A percentile compares a stretch with the other conserved stretches of the same genome.
Conservation (phyloP, 805 yeast species). For the Saturnispora gosingensis region DNA sequence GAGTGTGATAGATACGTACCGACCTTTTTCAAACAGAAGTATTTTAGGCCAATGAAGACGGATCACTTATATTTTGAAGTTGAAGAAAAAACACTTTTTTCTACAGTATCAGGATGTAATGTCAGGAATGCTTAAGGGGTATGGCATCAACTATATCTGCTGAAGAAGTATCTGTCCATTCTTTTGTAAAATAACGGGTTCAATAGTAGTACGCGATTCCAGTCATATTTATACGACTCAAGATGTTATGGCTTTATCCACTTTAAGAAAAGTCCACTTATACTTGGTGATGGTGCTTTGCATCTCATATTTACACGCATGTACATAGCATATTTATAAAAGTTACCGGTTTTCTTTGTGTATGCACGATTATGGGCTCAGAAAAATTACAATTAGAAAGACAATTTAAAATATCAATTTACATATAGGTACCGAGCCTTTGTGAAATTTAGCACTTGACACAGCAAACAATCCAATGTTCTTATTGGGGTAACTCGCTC, state of each 20-base stretch:
- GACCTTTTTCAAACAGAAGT: neutral
- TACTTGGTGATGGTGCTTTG: neutral
- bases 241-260: neutral
- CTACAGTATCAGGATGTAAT: too few species aligned
- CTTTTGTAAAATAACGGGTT: neutral
- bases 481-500: too few species aligned
- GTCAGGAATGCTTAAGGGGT: too few species aligned
- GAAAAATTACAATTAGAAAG: neutral
- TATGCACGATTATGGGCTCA: neutral
- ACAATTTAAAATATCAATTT: too few species aligned
- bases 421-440: neutral
- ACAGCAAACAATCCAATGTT: neutral
- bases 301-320: neutral
- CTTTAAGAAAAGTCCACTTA: neutral
- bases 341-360: neutral
- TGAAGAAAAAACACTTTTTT: neutral
- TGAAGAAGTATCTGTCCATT: neutral
- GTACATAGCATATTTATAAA: neutral
- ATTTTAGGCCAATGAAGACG: neutral
- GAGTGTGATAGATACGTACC: neutral
- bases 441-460: neutral
- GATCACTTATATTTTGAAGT: neutral
- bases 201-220: neutral
- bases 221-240: neutral
- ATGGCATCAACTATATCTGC: neutral